Evolutionary conservation across 108 stramenopile genomes (phyloP).

Genomic region (Stephanodiscus minutulus): DNA sequence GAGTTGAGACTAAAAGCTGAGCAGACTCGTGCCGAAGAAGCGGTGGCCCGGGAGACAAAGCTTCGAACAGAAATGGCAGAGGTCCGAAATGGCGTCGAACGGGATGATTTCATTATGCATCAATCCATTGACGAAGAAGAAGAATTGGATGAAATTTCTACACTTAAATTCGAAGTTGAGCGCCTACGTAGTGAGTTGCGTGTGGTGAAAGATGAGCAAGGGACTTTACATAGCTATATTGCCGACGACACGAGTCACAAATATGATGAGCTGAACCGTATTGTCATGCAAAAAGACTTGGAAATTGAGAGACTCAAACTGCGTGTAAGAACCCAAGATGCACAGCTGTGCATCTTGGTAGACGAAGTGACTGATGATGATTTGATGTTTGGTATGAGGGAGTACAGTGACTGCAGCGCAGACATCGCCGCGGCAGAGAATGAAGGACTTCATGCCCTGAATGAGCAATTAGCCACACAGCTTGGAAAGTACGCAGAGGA

Average conservation of each 20-base stretch:
- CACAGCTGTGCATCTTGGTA: conserved; percentile 37
- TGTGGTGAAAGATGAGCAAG: conserved; percentile 14
- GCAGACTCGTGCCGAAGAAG: conserved; percentile 26
- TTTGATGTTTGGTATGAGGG: conserved; percentile 44
- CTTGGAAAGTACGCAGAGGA: conserved; percentile 43
- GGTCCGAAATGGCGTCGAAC: conserved; percentile 2
- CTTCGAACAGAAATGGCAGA: conserved; percentile 25
- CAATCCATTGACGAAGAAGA: conserved; percentile 44
- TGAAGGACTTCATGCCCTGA: conserved; percentile 40
- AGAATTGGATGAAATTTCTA: conserved; percentile 24
- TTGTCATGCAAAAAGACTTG: conserved; percentile 51
- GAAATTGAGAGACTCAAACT: conserved; percentile 48
- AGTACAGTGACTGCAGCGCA: conserved; percentile 21
- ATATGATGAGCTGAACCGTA: conserved; percentile 46
- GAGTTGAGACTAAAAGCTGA: conserved; percentile 26
- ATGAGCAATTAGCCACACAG: conserved; percentile 39
- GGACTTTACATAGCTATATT: conserved; percentile 5
- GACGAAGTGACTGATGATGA: conserved; percentile 46
- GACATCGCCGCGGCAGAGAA: conserved; percentile 33
- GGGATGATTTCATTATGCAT: background rate
- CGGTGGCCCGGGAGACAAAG: conserved; percentile 21
- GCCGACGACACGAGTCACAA: conserved; percentile 24
- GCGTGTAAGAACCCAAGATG: conserved; percentile 30
- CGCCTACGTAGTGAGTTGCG: conserved; percentile 43
- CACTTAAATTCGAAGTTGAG: conserved; percentile 50